phyloP scores from a whole-genome alignment of 1,139 yeast species.

The Groenewaldozyma sp. region DNA sequence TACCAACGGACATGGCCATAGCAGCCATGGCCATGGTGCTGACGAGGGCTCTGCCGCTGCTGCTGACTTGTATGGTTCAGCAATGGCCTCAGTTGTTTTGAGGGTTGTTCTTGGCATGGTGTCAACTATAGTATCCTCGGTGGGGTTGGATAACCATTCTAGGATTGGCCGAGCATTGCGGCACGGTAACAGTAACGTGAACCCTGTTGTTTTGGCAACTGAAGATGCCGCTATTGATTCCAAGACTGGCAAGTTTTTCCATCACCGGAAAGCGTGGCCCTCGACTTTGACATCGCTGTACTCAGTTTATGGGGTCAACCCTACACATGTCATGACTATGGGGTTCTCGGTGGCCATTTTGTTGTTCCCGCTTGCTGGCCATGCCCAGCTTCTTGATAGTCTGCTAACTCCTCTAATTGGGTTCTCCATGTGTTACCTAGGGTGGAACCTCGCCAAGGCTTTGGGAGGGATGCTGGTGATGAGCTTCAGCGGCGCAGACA shows the following conservation, averaged over 20 bases:
- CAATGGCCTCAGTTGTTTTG: slow-evolving; percentile 16
- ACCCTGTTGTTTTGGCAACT: slow-evolving; percentile 4
- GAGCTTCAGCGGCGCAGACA: slow-evolving; percentile 35
- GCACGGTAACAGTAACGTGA: slow-evolving; percentile 13
- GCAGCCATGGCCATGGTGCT: slow-evolving; percentile 31
- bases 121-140: slow-evolving; percentile 29
- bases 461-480: slow-evolving; percentile 37
- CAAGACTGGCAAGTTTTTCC: not conserved
- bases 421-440: slow-evolving; percentile 32
- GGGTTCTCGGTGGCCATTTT: slow-evolving; percentile 38
- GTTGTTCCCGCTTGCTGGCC: slow-evolving; percentile 25
- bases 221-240: not conserved
- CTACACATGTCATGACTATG: slow-evolving; percentile 56
- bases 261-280: not conserved
- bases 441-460: slow-evolving; percentile 34
- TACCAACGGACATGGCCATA: slow-evolving; percentile 40
- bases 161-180: slow-evolving; percentile 25
- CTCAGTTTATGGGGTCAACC: slow-evolving; percentile 34
- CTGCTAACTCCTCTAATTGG: slow-evolving; percentile 33
- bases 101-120: slow-evolving; percentile 27
- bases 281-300: not conserved
- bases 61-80: slow-evolving; percentile 14
- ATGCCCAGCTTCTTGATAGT: slow-evolving; percentile 25
- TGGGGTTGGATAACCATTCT: slow-evolving; percentile 27
- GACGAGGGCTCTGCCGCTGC: slow-evolving; percentile 23